Conservation (phyloP, 1,139 yeast genomes). For the Pichia sp. region DNA sequence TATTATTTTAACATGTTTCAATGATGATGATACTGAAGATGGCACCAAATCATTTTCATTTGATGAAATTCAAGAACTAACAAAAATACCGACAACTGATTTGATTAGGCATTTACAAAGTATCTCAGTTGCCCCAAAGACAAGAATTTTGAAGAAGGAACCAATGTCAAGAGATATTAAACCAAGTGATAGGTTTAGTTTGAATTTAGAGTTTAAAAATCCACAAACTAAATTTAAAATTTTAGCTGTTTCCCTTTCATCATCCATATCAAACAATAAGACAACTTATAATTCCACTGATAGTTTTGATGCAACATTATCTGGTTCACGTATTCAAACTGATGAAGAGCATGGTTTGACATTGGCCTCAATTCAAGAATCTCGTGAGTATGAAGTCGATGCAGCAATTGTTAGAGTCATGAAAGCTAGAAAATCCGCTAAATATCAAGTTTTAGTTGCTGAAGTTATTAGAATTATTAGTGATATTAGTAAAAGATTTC, state of each 20-base stretch:
- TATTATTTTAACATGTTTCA: conserved; percentile 61
- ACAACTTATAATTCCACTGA: neutral
- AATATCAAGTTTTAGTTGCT: conserved; percentile 59
- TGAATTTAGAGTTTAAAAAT: conserved; percentile 68
- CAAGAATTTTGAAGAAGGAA: conserved; percentile 60
- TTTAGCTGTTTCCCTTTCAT: conserved; percentile 52
- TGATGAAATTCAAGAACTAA: conserved; percentile 55
- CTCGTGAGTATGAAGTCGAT: conserved; percentile 59
- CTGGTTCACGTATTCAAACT: conserved; percentile 32
- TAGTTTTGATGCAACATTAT: conserved; percentile 38
- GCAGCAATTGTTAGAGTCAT: conserved; percentile 87
- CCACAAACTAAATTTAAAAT: conserved; percentile 72
- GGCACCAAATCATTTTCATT: conserved; percentile 39
- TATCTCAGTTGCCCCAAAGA: conserved; percentile 76
- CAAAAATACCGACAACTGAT: conserved; percentile 69
- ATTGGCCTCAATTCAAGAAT: conserved; percentile 36
- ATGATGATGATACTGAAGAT: conserved; percentile 40
- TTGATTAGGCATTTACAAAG: conserved; percentile 75
- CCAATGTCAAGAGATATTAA: conserved; percentile 75
- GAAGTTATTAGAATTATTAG: conserved; percentile 45
- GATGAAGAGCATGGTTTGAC: conserved; percentile 37
- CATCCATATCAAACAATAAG: conserved; percentile 1
- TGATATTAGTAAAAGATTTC: conserved; percentile 59
- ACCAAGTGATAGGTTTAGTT: conserved; percentile 54
- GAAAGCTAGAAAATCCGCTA: conserved; percentile 63